Base-by-base conservation (phyloP, 1,284 basidiomycete genomes). In the Pterulicium gracile region DNA sequence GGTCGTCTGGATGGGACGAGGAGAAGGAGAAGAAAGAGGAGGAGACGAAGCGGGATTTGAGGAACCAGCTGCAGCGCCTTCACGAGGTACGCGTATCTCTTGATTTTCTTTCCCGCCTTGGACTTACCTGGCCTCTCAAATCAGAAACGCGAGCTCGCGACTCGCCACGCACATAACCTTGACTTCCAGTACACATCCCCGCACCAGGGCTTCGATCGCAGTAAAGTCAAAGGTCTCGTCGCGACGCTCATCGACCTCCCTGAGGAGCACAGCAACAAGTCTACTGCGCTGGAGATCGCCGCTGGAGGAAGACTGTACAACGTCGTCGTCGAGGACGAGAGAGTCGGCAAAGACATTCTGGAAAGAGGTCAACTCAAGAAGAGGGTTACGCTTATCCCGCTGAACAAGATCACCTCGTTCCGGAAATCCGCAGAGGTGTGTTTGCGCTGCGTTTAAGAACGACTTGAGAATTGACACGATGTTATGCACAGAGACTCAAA, bases 251-350 rank as follows among this genome's bases (percentile, higher is more conserved):
- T 97, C 52, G 71, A 77, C 0, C 77, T 99, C 1, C 74, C 81
- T 27, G 65, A 77, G 20, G 67, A 74, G 44, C 79, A 93, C 58
- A 81, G 80, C 57, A 69, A 81, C 55, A 88, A 86, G 51, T 80
- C 91, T 1, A 92, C 90, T 0, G 96, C 95, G 1, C 76, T 98
- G 19, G 96, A 99, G 64, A 86, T 98, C 51, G 84, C 89, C 22
- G 94, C 94, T 0, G 93, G 94, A 1, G 84, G 79, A 1, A 85
- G 87, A 52, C 72, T 98, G n/a, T 97, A 90, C 68, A 94, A 98
- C 52, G 87, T 95, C 34, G 88, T 98, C 17, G 90, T 98, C 17
- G 81, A 95, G 55, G 85, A 96, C 60, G 91, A 97, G 62, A 75
- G 76, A 49, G 79, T 94, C 45, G 93, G 92, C 36, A 88, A 88